Evolutionary conservation across 192 early-diverging fungal species (phyloP).

Genomic region (Tieghemiomyces parasiticus): DNA sequence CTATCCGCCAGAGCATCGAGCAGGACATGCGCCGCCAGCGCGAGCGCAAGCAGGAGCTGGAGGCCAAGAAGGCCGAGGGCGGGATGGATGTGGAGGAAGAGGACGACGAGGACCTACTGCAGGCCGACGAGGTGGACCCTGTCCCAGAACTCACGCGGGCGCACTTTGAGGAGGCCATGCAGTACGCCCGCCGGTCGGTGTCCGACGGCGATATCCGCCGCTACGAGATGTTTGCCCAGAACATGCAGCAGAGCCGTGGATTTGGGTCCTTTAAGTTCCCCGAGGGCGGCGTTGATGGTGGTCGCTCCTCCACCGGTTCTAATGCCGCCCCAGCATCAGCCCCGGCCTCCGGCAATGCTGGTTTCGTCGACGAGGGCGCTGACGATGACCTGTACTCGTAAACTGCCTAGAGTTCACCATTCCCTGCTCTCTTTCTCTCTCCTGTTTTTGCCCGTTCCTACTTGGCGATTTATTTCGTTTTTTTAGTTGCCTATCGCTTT

Average conservation of each 20-base stretch:
- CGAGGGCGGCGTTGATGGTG: constrained; percentile 35
- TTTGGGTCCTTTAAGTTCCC: constrained; percentile 98
- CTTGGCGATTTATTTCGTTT: background rate
- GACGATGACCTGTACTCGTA: constrained; percentile 79
- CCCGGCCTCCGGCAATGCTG: constrained; percentile 22
- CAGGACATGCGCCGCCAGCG: constrained; percentile 62
- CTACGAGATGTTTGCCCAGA: constrained; percentile 99
- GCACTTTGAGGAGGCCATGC: constrained; percentile 99
- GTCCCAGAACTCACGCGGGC: constrained; percentile 83
- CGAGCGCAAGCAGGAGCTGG: constrained; percentile 46
- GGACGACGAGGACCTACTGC: constrained; percentile 68
- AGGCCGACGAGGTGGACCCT: too few species aligned
- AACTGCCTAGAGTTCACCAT: constrained; percentile 7
- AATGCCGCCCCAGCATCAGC: constrained; percentile 14
- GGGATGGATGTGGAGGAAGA: constrained; percentile 34
- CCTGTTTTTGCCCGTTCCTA: background rate
- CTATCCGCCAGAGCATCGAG: constrained; percentile 93
- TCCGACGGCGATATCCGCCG: constrained; percentile 92
- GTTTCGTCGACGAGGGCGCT: constrained; percentile 45
- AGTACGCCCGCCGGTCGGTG: constrained; percentile 89
- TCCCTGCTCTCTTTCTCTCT: background rate
- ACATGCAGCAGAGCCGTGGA: constrained; percentile 88
- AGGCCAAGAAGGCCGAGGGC: constrained; percentile 49
- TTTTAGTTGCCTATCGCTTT: background rate
- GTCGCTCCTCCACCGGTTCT: constrained; percentile 16